Conservation (phyloP, 805 yeast genomes). For the Myxozyma sirexii region DNA sequence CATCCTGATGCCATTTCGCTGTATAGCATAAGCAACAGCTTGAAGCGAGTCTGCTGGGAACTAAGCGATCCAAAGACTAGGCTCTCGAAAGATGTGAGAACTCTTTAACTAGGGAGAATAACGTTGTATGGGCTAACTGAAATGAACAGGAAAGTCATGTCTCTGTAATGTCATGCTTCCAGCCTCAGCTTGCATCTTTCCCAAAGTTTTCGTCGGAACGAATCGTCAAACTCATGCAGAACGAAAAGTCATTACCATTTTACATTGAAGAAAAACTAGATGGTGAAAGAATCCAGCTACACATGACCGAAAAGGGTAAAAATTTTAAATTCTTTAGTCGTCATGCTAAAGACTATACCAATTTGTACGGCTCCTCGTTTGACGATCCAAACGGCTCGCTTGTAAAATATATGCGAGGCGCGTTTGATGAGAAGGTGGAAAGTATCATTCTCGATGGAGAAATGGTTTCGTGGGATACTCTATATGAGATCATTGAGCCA, state of each 20-base stretch:
- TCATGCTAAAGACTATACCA: constrained; percentile 71
- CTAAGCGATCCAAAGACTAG: constrained; percentile 54
- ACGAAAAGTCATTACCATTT: constrained; percentile 47
- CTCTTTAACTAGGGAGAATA: constrained; percentile 39
- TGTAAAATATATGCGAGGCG: constrained; percentile 52
- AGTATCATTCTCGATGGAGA: constrained; percentile 79
- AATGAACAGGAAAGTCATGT: constrained; percentile 45
- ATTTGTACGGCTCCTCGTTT: constrained; percentile 61
- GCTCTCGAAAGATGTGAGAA: constrained; percentile 48
- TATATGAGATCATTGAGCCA: constrained; percentile 58
- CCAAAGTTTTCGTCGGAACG: constrained; percentile 54
- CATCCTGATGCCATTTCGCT: constrained; percentile 77
- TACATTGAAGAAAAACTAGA: constrained; percentile 88
- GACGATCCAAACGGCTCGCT: constrained; percentile 52
- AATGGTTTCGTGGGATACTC: constrained; percentile 83
- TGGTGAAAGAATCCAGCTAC: constrained; percentile 86
- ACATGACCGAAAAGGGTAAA: constrained; percentile 54
- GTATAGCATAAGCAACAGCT: constrained; percentile 64
- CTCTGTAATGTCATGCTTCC: constrained; percentile 58
- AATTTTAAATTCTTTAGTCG: constrained; percentile 60
- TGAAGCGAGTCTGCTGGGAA: constrained; percentile 61
- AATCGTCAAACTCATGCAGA: constrained; percentile 45
- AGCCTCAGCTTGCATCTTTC: constrained; percentile 74
- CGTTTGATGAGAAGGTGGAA: constrained; percentile 45
- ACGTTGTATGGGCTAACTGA: background rate